phyloP scores from a whole-genome alignment of 2,329 filamentous ascomycete genomes.

The Beauveria pseudobassiana region DNA sequence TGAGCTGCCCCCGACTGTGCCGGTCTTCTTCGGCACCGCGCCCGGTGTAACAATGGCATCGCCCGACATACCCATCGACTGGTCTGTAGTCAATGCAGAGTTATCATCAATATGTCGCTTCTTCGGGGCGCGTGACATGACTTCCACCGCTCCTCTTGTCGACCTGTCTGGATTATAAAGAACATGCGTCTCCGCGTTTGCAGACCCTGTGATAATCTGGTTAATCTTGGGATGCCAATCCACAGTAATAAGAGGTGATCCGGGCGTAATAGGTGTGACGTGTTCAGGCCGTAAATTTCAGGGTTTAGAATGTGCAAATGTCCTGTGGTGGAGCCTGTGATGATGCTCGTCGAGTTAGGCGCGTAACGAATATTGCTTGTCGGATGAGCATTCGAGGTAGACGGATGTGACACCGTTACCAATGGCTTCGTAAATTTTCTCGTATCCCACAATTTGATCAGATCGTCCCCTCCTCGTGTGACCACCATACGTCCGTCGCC shows the following conservation, averaged over 20 bases:
- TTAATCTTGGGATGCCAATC: slow-evolving; percentile 93
- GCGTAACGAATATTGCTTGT: slow-evolving; percentile 87
- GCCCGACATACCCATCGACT: slow-evolving; percentile 70
- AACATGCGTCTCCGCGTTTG: slow-evolving; percentile 81
- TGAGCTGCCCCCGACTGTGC: slow-evolving; percentile 70
- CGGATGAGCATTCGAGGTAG: slow-evolving; percentile 75
- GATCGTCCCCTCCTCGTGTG: slow-evolving; percentile 81
- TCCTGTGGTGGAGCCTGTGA: slow-evolving; percentile 81
- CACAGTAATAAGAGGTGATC: slow-evolving; percentile 73
- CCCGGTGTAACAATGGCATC: slow-evolving; percentile 72
- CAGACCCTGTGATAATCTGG: slow-evolving; percentile 90
- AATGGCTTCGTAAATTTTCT: slow-evolving; percentile 91
- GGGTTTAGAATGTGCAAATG: slow-evolving; percentile 90
- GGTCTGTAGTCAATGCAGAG: slow-evolving; percentile 75
- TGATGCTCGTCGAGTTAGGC: slow-evolving; percentile 72
- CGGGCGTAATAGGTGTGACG: slow-evolving; percentile 81
- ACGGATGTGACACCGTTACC: slow-evolving; percentile 68
- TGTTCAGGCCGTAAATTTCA: slow-evolving; percentile 77
- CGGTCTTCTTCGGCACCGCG: slow-evolving; percentile 50
- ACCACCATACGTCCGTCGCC: slow-evolving; percentile 84
- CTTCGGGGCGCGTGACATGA: slow-evolving; percentile 91
- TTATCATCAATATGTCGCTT: slow-evolving; percentile 94
- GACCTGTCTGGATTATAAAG: slow-evolving; percentile 88
- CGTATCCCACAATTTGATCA: slow-evolving; percentile 95
- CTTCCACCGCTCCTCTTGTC: slow-evolving; percentile 69